Percentiles rank a stretch among this genome's conserved stretches.
Evolutionary conservation across 345 rosid species (phyloP).

Genomic region (Lenwebbia sp.): DNA sequence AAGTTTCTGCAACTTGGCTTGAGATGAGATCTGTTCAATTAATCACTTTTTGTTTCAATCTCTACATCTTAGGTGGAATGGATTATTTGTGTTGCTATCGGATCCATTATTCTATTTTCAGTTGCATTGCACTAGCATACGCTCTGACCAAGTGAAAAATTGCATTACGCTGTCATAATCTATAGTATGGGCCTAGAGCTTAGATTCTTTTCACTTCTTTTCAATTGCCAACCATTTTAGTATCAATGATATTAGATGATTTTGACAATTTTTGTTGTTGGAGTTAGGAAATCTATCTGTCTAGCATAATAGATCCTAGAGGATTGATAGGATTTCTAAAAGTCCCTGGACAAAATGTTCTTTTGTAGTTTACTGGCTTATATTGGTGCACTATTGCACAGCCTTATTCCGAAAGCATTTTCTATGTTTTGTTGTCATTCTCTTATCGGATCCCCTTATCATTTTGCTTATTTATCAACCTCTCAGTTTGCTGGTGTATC

Average conservation of each 20-base stretch:
- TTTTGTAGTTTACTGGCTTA: not conserved
- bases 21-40: not conserved
- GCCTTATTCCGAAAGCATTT: not conserved
- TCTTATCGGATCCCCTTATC: not conserved
- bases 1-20: not conserved
- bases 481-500: not conserved
- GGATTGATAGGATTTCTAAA: not conserved
- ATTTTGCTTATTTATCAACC: not conserved
- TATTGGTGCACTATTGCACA: not conserved
- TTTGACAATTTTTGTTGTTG: not conserved
- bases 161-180: not conserved
- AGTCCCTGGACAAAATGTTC: not conserved
- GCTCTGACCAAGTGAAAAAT: not conserved
- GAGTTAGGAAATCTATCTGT: not conserved
- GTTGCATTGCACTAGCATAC: not conserved
- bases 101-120: not conserved
- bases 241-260: not conserved
- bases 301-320: not conserved
- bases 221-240: not conserved
- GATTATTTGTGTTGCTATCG: not conserved
- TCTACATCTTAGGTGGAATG: not conserved
- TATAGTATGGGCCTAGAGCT: not conserved
- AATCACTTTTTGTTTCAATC: not conserved
- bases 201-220: not conserved
- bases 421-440: not conserved